Evolutionary conservation across 2,329 filamentous ascomycete species (phyloP), one percentile per base, ranked within the genome.

Genomic region (Microdochium nivale): DNA sequence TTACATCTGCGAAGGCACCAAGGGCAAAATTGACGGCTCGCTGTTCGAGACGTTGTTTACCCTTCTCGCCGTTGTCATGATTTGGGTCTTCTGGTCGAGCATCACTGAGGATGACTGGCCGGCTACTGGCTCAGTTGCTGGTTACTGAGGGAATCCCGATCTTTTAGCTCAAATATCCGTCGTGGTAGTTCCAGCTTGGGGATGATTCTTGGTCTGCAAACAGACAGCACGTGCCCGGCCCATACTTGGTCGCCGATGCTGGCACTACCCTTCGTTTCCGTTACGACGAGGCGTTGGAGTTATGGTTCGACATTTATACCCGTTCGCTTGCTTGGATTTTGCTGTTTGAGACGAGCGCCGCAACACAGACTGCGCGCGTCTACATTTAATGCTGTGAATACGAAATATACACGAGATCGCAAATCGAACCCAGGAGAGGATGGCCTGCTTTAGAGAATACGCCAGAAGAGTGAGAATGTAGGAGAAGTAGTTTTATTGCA

Each of bases 21-120:
- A 76, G 43, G 90, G 90, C 58, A 90, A 88, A 67, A 95, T 99
- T 64, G 92, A 99, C 65, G 94, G 94, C 49, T 83, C 92, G 5
- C 71, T 99, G 1, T 99, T 99, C 68, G 82, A 96, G 68, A 95
- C 91, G 0, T 74, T 97, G 7, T 97, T 99, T 72, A 97, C 91
- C 0, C 76, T 96, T 1, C 72, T 92, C 13, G 79, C 91, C 0
- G 90, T 99, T 3, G 77, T 89, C 19, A 83, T 83, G 70, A 73
- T 96, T 57, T 99, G 94, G 91, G 70, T 88, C 52, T 99, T 99
- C 76, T 99, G 94, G 94, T 95, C 90, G 47, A 96, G 90, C 72
- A 99, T 99, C 62, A 99, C 94, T 16, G 94, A 99, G 71, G 94
- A 99, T 63, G 92, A 96, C 73, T 99, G 94, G 94, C 90, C 91